Percentiles rank a stretch among this genome's conserved stretches.
Conservation (phyloP, 805 yeast genomes). For the Clavispora carvajalis region DNA sequence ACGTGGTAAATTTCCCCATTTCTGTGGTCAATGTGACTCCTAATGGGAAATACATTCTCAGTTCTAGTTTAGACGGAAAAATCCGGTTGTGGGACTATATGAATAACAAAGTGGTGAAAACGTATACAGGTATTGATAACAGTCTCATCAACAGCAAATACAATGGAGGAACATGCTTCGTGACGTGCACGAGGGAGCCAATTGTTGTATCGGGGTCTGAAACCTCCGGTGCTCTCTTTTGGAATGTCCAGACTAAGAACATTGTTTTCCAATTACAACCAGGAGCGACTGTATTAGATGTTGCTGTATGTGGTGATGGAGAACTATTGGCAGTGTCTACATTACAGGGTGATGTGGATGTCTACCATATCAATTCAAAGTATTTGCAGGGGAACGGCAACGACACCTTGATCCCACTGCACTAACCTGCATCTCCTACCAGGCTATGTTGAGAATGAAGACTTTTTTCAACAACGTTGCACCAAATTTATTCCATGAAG, state of each 20-base stretch:
- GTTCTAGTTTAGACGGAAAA: slow-evolving; percentile 75
- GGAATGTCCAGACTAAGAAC: slow-evolving; percentile 64
- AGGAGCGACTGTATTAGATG: slow-evolving; percentile 35
- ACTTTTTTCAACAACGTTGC: background rate
- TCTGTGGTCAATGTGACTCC: slow-evolving; percentile 69
- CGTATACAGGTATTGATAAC: slow-evolving; percentile 40
- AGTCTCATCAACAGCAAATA: slow-evolving; percentile 45
- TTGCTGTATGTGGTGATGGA: slow-evolving; percentile 37
- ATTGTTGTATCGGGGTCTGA: slow-evolving; percentile 61
- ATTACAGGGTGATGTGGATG: slow-evolving; percentile 10
- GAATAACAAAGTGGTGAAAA: slow-evolving; percentile 73
- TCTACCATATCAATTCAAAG: slow-evolving; percentile 7
- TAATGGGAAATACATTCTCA: slow-evolving; percentile 72
- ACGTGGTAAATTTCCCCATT: slow-evolving; percentile 60
- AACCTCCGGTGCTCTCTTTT: slow-evolving; percentile 45
- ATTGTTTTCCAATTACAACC: slow-evolving; percentile 28
- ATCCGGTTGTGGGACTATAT: slow-evolving; percentile 84
- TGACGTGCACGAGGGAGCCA: slow-evolving; percentile 31
- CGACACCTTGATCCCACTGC: background rate
- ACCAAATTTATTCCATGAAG: too few relatives aligned
- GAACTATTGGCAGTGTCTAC: slow-evolving; percentile 26
- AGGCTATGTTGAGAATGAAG: background rate
- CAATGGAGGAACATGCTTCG: slow-evolving; percentile 49
- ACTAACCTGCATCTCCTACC: background rate
- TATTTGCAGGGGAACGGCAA: background rate